These are phyloP conservation scores for Oryza meyeriana DNA, from an alignment of 176 grass and related monocot species.

Conservation along the genomic window DNA sequence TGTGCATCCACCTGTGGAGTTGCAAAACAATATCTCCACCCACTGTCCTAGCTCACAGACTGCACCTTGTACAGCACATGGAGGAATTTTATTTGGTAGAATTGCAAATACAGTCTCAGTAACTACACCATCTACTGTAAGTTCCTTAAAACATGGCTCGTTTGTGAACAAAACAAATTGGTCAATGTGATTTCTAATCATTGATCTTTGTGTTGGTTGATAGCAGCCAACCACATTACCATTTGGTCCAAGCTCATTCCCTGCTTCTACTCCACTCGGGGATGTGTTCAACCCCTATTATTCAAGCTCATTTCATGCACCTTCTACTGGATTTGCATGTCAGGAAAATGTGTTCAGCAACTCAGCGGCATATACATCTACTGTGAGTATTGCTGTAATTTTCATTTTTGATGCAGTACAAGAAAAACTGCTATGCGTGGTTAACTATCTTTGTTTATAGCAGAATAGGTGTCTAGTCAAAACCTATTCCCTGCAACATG, in stretches of 20 bases:
- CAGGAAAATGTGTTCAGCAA: conserved; percentile 9
- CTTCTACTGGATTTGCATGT: not conserved
- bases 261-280: not conserved
- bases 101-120: not conserved
- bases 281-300: not conserved
- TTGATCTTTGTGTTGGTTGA: conserved; percentile 6
- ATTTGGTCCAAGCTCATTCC: not conserved
- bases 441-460: conserved; percentile 1
- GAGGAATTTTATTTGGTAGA: not conserved
- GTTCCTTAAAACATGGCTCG: not conserved
- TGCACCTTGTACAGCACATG: not conserved
- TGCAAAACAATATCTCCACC: not conserved
- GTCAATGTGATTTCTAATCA: not conserved
- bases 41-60: not conserved
- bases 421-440: not conserved
- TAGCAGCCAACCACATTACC: not conserved
- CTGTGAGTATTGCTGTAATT: conserved; percentile 4
- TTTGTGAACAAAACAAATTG: not conserved
- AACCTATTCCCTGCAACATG: not conserved
- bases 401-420: conserved; percentile 2
- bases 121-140: conserved; percentile 10
- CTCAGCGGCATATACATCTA: conserved; percentile 1
- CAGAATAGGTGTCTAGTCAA: not conserved
- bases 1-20: not conserved
- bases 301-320: not conserved